Percentiles rank a stretch among this genome's conserved stretches.
Conservation (phyloP, 768 basidiomycete species). For the Heimioporus sp. region DNA sequence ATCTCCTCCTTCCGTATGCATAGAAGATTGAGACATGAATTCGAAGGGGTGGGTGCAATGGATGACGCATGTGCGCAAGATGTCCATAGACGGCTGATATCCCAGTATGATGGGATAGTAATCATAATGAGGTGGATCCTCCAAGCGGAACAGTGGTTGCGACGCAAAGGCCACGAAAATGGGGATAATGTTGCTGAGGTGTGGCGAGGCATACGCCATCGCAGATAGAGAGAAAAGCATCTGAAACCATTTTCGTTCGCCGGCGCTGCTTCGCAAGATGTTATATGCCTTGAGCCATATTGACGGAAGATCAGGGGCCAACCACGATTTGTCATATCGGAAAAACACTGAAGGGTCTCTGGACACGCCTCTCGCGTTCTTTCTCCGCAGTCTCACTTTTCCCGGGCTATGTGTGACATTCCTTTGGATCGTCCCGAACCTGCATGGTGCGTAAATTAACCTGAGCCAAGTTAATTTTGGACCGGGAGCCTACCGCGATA, state of each 20-base stretch:
- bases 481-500: no score
- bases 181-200: constrained; percentile 8
- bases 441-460: no score
- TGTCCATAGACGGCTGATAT: no score
- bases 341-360: not conserved
- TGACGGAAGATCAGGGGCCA: constrained; percentile 13
- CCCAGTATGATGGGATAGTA: not conserved
- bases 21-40: not conserved
- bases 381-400: no score
- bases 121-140: constrained; percentile 7
- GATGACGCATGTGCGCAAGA: not conserved
- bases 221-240: constrained; percentile 30
- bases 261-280: constrained; percentile 13
- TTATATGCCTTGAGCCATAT: constrained; percentile 29
- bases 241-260: constrained; percentile 7
- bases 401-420: no score
- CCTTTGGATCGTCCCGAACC: no score
- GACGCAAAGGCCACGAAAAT: constrained; percentile 31
- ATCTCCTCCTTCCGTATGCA: no score
- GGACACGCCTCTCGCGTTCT: no score
- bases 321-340: constrained; percentile 25
- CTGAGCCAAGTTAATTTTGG: no score
- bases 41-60: not conserved
- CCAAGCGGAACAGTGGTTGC: not conserved
- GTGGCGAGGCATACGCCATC: constrained; percentile 22